A percentile compares a stretch with the other conserved stretches of the same genome.
These are phyloP conservation scores for Pestalotiopsis sp. DNA, from an alignment of 2,329 filamentous ascomycete species.

Conservation along the genomic window DNA sequence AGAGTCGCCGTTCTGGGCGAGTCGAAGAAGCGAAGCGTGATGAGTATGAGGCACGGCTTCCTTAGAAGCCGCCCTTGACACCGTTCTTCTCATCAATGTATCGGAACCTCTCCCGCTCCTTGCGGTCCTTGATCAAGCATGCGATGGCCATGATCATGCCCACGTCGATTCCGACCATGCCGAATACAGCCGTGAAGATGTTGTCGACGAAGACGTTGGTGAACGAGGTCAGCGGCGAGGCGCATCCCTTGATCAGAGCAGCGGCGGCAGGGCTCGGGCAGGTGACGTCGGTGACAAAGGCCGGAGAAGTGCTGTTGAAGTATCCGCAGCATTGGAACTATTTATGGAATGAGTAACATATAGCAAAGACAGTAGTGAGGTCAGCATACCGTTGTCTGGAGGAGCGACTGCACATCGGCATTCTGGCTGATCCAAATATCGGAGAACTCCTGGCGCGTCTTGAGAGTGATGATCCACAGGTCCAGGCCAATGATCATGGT, in stretches of 20 bases:
- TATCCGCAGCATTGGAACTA: slow-evolving; percentile 86
- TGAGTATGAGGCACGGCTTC: not conserved
- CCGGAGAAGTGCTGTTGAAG: slow-evolving; percentile 70
- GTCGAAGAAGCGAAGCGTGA: not conserved
- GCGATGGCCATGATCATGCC: slow-evolving; percentile 71
- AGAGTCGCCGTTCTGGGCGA: not conserved
- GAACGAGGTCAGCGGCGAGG: slow-evolving; percentile 67
- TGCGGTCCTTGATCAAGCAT: slow-evolving; percentile 79
- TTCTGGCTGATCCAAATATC: slow-evolving; percentile 63
- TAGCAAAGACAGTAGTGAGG: not conserved
- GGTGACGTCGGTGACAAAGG: slow-evolving; percentile 69
- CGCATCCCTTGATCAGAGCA: slow-evolving; percentile 70
- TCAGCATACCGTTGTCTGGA: slow-evolving; percentile 67
- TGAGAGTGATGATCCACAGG: slow-evolving; percentile 75
- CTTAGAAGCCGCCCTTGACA: slow-evolving; percentile 50
- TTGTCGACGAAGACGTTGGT: slow-evolving; percentile 73
- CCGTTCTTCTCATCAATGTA: slow-evolving; percentile 81
- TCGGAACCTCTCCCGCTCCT: slow-evolving; percentile 77
- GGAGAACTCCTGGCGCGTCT: slow-evolving; percentile 64
- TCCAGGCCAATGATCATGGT: slow-evolving; percentile 67
- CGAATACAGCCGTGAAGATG: slow-evolving; percentile 80
- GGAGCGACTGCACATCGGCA: slow-evolving; percentile 61
- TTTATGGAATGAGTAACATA: not conserved
- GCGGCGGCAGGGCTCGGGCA: slow-evolving; percentile 74
- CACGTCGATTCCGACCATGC: slow-evolving; percentile 73